Evolutionary conservation across 2,329 filamentous ascomycete species (phyloP), one percentile per base, ranked within the genome.

Genomic region (Pseudomassariella vexata): DNA sequence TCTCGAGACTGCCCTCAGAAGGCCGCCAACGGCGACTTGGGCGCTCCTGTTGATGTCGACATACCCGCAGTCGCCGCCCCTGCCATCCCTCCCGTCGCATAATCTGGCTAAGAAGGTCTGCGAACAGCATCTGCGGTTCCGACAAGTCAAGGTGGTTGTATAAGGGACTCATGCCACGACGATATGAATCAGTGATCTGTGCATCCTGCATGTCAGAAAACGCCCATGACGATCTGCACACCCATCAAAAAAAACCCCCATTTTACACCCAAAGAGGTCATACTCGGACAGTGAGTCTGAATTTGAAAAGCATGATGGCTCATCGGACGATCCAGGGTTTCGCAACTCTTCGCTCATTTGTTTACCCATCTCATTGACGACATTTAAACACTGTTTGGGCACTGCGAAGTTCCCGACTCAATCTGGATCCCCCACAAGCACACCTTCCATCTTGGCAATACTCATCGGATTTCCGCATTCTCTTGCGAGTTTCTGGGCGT

Each of bases 1-100:
- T 94, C 87, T 37, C 84, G 90, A 42, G 90, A 96, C 50, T 95
- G 92, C 71, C 84, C 88, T 37, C 62, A 88, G 77, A 80, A 82
- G 77, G 62, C 55, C 38, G 58, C 62, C 47, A 65, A 62, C 48
- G 67, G 65, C 47, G 73, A 76, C 44, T 62, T 71, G 15, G 19
- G 31, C 23, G 32, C 23, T 5, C 42, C 48, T 5, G 29, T 42
- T 22, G 49, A 51, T 12, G 46, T 47, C 28, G 51, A 56, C 28
- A 44, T 53, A 11, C 39, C 49, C 10, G 31, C 41, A n/a, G n/a
- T n/a, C 29, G 36, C 48, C 31, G 44, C 41, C 21, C 39, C 49
- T 18, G 42, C 50, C 22, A 53, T 50, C 24, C 43, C 52, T 12
- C 51, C 52, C 28, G 49, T 56, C 26, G 52, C 50, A 36, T 56